Conservation (phyloP, 169 alveolate genomes). For the Plasmodium knowlesi region DNA sequence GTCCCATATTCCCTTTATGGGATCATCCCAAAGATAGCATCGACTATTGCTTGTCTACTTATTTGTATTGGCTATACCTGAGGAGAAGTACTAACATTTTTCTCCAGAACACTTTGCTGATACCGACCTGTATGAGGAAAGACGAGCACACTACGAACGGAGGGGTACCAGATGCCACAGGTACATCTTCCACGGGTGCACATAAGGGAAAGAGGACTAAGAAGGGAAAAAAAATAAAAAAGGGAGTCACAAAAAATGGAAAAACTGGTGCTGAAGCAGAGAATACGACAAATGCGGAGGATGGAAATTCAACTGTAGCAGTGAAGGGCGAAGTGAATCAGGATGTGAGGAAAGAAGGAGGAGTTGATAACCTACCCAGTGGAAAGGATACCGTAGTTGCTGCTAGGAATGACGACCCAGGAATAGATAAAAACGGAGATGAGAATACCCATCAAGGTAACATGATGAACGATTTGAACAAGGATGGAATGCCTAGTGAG, state of each 20-base stretch:
- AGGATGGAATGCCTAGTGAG: not conserved
- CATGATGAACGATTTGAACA: not conserved
- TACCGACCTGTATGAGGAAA: constrained; percentile 81
- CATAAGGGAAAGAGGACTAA: constrained; percentile 14
- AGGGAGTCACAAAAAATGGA: not conserved
- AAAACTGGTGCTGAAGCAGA: not conserved
- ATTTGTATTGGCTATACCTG: constrained; percentile 90
- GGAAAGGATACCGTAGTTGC: too few relatives aligned
- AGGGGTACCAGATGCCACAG: not conserved
- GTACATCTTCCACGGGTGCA: not conserved
- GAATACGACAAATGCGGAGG: not conserved
- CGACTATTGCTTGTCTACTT: constrained; percentile 91
- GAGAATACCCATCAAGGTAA: not conserved
- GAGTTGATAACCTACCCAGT: not conserved
- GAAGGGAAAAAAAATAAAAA: not conserved
- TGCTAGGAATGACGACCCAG: not conserved
- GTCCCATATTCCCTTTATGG: constrained; percentile 89
- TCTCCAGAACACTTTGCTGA: constrained; percentile 87
- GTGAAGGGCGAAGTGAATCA: not conserved
- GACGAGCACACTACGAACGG: constrained; percentile 5
- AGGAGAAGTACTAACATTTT: constrained; percentile 86
- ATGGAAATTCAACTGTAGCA: not conserved
- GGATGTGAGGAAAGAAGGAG: not conserved
- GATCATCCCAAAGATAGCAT: constrained; percentile 85
- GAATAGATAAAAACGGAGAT: not conserved